phyloP scores from a whole-genome alignment of 2,329 filamentous ascomycete genomes.

The Colletotrichum incanum region DNA sequence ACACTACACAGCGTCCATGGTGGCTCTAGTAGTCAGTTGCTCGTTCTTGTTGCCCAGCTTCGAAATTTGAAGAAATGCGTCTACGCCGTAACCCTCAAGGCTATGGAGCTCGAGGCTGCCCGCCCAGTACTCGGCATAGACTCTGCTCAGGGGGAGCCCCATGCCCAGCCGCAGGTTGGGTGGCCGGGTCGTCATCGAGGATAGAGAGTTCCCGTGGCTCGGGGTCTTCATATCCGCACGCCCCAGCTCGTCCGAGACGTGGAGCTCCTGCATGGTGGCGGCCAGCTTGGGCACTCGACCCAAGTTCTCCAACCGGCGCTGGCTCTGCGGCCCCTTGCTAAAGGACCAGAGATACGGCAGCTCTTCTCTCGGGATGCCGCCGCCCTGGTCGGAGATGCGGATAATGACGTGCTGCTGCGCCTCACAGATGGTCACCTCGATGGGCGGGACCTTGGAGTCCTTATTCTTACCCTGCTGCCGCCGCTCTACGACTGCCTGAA shows the following conservation, averaged over 20 bases:
- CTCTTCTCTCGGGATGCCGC: slow-evolving; percentile 88
- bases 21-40: slow-evolving; percentile 84
- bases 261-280: slow-evolving; percentile 92
- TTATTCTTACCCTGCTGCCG: slow-evolving; percentile 61
- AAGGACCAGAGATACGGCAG: slow-evolving; percentile 97
- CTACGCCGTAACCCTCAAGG: slow-evolving; percentile 94
- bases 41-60: slow-evolving; percentile 99
- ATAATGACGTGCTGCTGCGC: slow-evolving; percentile 96
- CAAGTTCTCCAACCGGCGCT: slow-evolving; percentile 86
- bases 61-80: slow-evolving; percentile 96
- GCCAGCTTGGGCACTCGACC: slow-evolving; percentile 91
- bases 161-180: slow-evolving; percentile 92
- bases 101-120: slow-evolving; percentile 92
- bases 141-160: slow-evolving; percentile 91
- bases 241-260: slow-evolving; percentile 61
- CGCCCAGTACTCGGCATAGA: slow-evolving; percentile 99
- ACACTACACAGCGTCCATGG: slow-evolving; percentile 79
- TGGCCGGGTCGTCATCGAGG: slow-evolving; percentile 84
- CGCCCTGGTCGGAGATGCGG: slow-evolving; percentile 94
- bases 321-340: slow-evolving; percentile 88
- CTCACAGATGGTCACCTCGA: slow-evolving; percentile 96
- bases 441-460: slow-evolving; percentile 71
- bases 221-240: slow-evolving; percentile 60
- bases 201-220: slow-evolving; percentile 76
- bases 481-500: slow-evolving; percentile 90